These are phyloP conservation scores for Rasamsonia emersonii DNA, from an alignment of 2,329 filamentous ascomycete species.

Conservation along the genomic window DNA sequence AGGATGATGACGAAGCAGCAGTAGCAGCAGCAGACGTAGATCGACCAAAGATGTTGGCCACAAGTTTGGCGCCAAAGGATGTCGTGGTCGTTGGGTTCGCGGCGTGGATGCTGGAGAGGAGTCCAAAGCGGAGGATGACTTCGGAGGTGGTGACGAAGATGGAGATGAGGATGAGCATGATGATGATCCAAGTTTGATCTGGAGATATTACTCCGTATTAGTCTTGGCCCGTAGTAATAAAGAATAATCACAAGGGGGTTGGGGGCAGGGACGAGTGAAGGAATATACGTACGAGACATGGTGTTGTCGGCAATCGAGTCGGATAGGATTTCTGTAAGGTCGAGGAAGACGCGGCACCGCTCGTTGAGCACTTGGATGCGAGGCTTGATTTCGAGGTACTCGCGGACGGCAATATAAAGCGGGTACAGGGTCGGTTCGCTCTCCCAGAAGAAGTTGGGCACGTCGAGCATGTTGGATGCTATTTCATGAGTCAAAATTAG, in stretches of 20 bases:
- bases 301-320: slow-evolving; percentile 90
- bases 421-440: slow-evolving; percentile 91
- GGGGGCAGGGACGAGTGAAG: background rate
- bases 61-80: slow-evolving; percentile 11
- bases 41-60: slow-evolving; percentile 10
- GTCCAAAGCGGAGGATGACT: slow-evolving; percentile 75
- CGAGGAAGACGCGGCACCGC: slow-evolving; percentile 89
- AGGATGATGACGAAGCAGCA: background rate
- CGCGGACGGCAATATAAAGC: slow-evolving; percentile 85
- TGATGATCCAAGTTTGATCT: slow-evolving; percentile 95
- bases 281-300: slow-evolving; percentile 69
- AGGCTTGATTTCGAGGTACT: slow-evolving; percentile 95
- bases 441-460: slow-evolving; percentile 98
- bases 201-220: slow-evolving; percentile 2
- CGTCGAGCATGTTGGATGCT: slow-evolving; percentile 93
- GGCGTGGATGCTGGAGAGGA: slow-evolving; percentile 45
- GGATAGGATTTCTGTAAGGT: slow-evolving; percentile 87
- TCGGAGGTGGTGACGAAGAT: slow-evolving; percentile 88
- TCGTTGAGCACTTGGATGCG: slow-evolving; percentile 96
- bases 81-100: slow-evolving; percentile 8
- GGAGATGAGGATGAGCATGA: slow-evolving; percentile 81
- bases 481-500: slow-evolving; percentile 6
- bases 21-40: background rate
- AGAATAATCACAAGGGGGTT: background rate
- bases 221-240: slow-evolving; percentile 1